These are phyloP conservation scores for Annulohypoxylon truncatum DNA, from an alignment of 2,329 filamentous ascomycete genomes.

Conservation along the genomic window DNA sequence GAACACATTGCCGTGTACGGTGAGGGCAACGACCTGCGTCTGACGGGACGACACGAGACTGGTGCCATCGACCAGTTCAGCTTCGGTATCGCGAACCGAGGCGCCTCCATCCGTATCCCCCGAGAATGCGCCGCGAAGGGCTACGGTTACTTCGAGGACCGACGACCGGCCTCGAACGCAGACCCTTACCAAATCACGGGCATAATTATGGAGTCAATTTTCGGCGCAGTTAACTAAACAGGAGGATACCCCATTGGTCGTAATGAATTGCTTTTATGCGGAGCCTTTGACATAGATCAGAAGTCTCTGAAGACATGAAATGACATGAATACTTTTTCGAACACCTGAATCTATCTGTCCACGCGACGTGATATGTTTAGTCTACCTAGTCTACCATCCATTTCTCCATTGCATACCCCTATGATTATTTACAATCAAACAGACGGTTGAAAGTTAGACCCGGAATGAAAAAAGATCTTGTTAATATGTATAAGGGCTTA, in stretches of 20 bases:
- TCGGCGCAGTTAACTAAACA: conserved; percentile 52
- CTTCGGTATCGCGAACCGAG: conserved; percentile 95
- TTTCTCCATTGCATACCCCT: no score
- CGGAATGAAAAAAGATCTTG: not conserved
- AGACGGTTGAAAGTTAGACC: not conserved
- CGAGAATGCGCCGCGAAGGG: conserved; percentile 86
- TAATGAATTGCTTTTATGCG: conserved; percentile 36
- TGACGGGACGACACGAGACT: conserved; percentile 95
- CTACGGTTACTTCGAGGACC: conserved; percentile 94
- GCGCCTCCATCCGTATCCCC: conserved; percentile 92
- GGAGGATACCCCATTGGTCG: conserved; percentile 40
- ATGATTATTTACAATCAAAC: no score
- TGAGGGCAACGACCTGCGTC: conserved; percentile 93
- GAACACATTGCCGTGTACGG: conserved; percentile 95
- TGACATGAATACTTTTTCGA: conserved; percentile 23
- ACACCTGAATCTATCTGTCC: not conserved
- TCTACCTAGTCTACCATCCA: no score
- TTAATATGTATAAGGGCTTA: not conserved
- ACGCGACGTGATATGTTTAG: not conserved
- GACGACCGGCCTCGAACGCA: conserved; percentile 82
- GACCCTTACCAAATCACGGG: conserved; percentile 74
- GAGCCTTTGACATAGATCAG: conserved; percentile 34
- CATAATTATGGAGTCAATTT: conserved; percentile 63
- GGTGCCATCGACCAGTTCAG: conserved; percentile 92
- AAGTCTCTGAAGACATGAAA: conserved; percentile 38